These are phyloP conservation scores for Solanum aculeatissimum DNA, from an alignment of 305 asterid species.

Conservation along the genomic window DNA sequence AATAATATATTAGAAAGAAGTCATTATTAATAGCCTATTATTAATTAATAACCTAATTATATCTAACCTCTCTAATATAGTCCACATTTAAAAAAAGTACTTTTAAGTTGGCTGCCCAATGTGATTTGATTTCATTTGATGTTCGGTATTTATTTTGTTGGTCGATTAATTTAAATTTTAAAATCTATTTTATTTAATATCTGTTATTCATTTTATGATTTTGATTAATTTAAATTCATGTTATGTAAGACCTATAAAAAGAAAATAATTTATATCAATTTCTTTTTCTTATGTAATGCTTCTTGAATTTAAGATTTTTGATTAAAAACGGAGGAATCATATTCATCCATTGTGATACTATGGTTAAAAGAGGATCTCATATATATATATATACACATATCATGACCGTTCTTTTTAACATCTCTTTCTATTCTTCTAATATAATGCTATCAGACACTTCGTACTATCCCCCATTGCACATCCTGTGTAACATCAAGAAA, in stretches of 20 bases:
- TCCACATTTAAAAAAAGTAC: neutral
- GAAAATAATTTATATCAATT: too few relatives aligned
- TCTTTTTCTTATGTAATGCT: too few relatives aligned
- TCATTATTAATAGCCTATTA: neutral
- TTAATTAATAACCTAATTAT: neutral
- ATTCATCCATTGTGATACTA: too few relatives aligned
- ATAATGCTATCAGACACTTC: too few relatives aligned
- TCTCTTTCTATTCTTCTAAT: too few relatives aligned
- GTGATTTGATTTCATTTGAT: neutral
- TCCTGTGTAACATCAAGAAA: too few relatives aligned
- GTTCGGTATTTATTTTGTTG: neutral
- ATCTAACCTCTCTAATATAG: neutral
- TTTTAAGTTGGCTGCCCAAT: neutral
- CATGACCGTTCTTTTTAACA: too few relatives aligned
- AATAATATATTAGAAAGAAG: neutral
- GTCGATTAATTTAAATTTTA: fast-evolving
- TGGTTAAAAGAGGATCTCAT: too few relatives aligned
- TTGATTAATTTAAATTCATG: neutral
- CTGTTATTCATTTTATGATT: fast-evolving
- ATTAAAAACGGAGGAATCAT: too few relatives aligned
- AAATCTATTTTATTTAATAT: fast-evolving
- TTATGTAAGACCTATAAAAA: neutral
- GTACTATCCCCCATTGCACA: too few relatives aligned
- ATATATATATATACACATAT: too few relatives aligned
- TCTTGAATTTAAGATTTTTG: neutral